These are phyloP conservation scores for Ustanciosporium gigantosporum DNA, from an alignment of 1,284 basidiomycete species.

Conservation along the genomic window DNA sequence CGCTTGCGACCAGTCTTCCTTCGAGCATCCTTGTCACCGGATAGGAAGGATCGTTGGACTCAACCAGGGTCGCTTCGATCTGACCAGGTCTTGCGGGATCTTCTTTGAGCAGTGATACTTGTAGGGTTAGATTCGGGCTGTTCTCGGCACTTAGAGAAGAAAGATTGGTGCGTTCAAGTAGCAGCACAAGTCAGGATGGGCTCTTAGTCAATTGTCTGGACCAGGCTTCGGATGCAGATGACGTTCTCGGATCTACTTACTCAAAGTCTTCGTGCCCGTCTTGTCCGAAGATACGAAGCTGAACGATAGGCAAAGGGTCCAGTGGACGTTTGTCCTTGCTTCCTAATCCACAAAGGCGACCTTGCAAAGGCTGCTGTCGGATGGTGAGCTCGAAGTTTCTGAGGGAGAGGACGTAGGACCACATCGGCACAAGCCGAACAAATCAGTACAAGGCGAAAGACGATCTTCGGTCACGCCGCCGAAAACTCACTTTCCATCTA, in stretches of 20 bases:
- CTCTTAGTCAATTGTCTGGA: too few species aligned
- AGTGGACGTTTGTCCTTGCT: slow-evolving; percentile 44
- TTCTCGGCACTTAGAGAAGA: slow-evolving; percentile 23
- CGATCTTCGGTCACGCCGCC: too few species aligned
- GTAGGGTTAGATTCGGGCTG: slow-evolving; percentile 35
- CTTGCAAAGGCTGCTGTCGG: slow-evolving; percentile 40
- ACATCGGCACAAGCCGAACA: too few species aligned
- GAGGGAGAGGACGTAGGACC: neutral
- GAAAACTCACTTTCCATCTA: too few species aligned
- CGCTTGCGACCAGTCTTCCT: slow-evolving; percentile 30
- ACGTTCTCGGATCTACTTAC: too few species aligned
- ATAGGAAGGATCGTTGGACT: slow-evolving; percentile 17
- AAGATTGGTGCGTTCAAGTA: neutral
- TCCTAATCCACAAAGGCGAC: slow-evolving; percentile 38
- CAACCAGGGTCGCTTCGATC: slow-evolving; percentile 15
- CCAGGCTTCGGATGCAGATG: neutral
- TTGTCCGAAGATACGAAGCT: slow-evolving; percentile 23
- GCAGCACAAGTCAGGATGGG: too few species aligned
- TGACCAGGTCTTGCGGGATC: slow-evolving; percentile 6
- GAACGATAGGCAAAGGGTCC: slow-evolving; percentile 45
- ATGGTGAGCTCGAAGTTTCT: slow-evolving; percentile 35
- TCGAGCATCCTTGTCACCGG: slow-evolving; percentile 37
- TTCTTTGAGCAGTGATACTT: slow-evolving; percentile 21
- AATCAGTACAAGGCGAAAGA: too few species aligned
- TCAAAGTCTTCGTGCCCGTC: slow-evolving; percentile 34